Evolutionary conservation across 164 flowering plant species (phyloP).

Genomic region (Vitis amurensis): DNA sequence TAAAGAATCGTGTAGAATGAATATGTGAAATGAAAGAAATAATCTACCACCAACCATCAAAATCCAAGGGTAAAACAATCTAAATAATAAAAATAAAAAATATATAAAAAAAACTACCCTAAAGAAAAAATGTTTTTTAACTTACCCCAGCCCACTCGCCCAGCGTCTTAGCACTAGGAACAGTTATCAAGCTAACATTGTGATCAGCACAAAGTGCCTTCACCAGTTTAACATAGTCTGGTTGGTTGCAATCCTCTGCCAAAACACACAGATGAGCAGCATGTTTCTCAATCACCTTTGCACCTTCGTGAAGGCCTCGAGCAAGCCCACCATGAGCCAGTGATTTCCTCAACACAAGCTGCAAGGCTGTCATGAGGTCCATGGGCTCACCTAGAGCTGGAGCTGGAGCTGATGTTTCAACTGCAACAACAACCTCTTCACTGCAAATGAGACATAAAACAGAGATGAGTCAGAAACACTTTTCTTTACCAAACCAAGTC

Average conservation of each 20-base stretch:
- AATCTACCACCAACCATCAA: neutral
- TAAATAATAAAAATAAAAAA: neutral
- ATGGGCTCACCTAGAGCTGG: conserved; percentile 25
- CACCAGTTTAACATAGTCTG: conserved; percentile 73
- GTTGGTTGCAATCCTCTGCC: conserved; percentile 80
- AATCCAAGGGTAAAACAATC: too few relatives aligned
- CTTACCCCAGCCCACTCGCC: conserved; percentile 92
- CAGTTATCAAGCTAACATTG: conserved; percentile 60
- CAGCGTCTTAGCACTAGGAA: conserved; percentile 77
- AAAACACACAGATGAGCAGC: conserved; percentile 75
- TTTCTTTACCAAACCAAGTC: too few relatives aligned
- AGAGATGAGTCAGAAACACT: too few relatives aligned
- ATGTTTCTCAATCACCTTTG: conserved; percentile 80
- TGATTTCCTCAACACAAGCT: conserved; percentile 63
- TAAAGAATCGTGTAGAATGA: too few relatives aligned
- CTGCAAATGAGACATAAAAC: too few relatives aligned
- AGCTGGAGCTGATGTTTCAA: conserved; percentile 16
- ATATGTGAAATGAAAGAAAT: neutral
- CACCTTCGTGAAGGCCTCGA: conserved; percentile 77
- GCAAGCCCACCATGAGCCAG: conserved; percentile 69
- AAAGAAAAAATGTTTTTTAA: neutral
- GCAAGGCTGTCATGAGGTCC: conserved; percentile 36
- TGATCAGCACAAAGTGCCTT: conserved; percentile 78
- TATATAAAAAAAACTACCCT: neutral
- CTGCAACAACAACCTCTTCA: conserved; percentile 21